These are phyloP conservation scores for Penicillium nordicum DNA, from an alignment of 2,329 filamentous ascomycete genomes.

Conservation along the genomic window DNA sequence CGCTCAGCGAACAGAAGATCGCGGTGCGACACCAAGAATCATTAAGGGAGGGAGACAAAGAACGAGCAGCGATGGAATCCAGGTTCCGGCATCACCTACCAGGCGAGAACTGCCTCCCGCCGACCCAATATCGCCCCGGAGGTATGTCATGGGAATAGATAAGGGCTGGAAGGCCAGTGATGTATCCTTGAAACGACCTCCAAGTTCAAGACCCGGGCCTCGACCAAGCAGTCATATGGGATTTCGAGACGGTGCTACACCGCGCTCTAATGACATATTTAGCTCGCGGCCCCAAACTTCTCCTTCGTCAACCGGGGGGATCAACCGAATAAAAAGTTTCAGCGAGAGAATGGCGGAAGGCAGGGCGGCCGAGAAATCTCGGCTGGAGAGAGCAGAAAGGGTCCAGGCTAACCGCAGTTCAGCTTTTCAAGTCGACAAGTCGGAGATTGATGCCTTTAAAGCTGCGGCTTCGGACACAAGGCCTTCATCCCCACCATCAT, in stretches of 20 bases:
- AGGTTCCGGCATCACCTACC: constrained; percentile 74
- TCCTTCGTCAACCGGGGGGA: constrained; percentile 23
- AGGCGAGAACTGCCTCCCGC: constrained; percentile 48
- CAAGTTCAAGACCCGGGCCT: constrained; percentile 26
- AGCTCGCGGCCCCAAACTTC: constrained; percentile 27
- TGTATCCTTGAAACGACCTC: constrained; percentile 75
- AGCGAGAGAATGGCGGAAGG: constrained; percentile 80
- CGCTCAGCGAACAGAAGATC: constrained; percentile 21
- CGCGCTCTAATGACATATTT: constrained; percentile 24
- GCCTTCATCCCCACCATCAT: constrained; percentile 41
- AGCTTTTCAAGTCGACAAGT: constrained; percentile 43
- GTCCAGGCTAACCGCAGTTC: constrained; percentile 41
- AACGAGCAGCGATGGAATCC: constrained; percentile 45
- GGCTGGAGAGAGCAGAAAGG: constrained; percentile 37
- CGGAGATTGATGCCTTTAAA: constrained; percentile 44
- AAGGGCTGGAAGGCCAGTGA: constrained; percentile 78
- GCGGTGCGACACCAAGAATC: constrained; percentile 13
- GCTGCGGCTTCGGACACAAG: constrained; percentile 35
- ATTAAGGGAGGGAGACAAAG: constrained; percentile 15
- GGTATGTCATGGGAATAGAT: constrained; percentile 81
- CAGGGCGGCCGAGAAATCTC: constrained; percentile 42
- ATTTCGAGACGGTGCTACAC: constrained; percentile 24
- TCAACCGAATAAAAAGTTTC: constrained; percentile 58
- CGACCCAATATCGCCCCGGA: constrained; percentile 69
- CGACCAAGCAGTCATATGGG: constrained; percentile 33